These are phyloP conservation scores for Dryas octopetala DNA, from an alignment of 306 rosid species.

Conservation along the genomic window DNA sequence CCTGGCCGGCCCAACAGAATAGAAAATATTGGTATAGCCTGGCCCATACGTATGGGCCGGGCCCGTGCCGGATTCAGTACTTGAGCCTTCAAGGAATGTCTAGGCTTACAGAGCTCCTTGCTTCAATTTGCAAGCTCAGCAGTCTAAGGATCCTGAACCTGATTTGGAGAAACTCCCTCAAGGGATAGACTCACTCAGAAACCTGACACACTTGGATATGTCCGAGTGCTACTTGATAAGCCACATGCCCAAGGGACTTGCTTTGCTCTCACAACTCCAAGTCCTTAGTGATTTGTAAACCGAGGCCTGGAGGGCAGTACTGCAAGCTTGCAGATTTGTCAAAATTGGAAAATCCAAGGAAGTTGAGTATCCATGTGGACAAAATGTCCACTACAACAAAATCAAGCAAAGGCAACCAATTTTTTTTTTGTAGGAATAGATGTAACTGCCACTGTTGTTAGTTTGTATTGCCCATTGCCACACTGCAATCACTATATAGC, in stretches of 20 bases:
- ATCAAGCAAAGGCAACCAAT: too few species aligned
- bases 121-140: slow-evolving; percentile 22
- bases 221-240: slow-evolving; percentile 24
- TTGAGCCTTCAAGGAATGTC: slow-evolving; percentile 21
- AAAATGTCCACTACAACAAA: too few species aligned
- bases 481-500: too few species aligned
- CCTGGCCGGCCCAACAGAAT: too few species aligned
- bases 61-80: slow-evolving; percentile 17
- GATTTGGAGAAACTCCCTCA: slow-evolving; percentile 24
- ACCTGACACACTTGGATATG: slow-evolving; percentile 27
- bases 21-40: too few species aligned
- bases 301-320: not conserved
- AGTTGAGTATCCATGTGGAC: slow-evolving; percentile 23
- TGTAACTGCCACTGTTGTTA: too few species aligned
- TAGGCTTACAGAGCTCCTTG: slow-evolving; percentile 7
- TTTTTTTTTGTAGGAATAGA: too few species aligned
- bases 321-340: slow-evolving; percentile 15
- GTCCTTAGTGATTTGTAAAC: slow-evolving; percentile 13
- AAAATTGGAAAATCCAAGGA: not conserved
- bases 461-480: too few species aligned
- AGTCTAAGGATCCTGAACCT: slow-evolving; percentile 29
- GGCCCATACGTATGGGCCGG: too few species aligned
- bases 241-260: slow-evolving; percentile 30
- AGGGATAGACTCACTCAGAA: slow-evolving; percentile 26
- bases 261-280: slow-evolving; percentile 14